Base-by-base conservation (phyloP, 306 rosid species). In the Casuarina equisetifolia region DNA sequence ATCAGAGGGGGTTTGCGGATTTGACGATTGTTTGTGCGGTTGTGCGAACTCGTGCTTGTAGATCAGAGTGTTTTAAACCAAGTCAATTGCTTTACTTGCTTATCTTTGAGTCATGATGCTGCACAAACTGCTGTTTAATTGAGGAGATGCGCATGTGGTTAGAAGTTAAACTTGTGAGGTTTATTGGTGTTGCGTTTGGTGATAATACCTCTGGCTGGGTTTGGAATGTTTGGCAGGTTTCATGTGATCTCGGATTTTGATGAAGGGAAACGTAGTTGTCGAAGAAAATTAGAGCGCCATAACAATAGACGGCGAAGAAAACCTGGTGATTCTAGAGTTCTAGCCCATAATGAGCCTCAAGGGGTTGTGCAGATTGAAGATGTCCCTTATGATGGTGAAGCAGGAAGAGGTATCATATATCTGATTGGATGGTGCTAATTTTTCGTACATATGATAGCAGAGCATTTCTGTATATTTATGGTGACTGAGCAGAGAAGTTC, bases 231-330 rank as follows among this genome's bases (percentile, higher is more conserved):
- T 77, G 69, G 44, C 86, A 95, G 99, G 94, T 96, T 96, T 85
- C 99, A 96, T 61, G 49, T 89, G 57, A 79, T 92, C 58, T 32
- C 91, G 70, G 98, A 96, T 85, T 96, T 96, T 81, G 99, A 96
- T 43, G 98, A 96, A 85, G 99, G 98, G 11, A 96, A 92, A 70
- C 93, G 99, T 9, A 92, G 99, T 64, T 96, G 99, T 76, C 88
- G 99, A 78, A 88, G 97, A 71, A 96, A 96, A 83, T 76, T 96
- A 73, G 99, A 92, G 88, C 91, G 94, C 38, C 99, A 96, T 82
- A 96, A 96, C 85, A 92, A 86, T 57, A 80, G 98, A 70, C 86
- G 98, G 80, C 80, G 98, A 16, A 91, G 99, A 82, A 96, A 92
- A 76, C 85, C 91, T 12, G 62, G 54, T 9, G 92, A 83, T 75